Conservation (phyloP, 179 eudicot genomes). For the Beta macrorhiza region DNA sequence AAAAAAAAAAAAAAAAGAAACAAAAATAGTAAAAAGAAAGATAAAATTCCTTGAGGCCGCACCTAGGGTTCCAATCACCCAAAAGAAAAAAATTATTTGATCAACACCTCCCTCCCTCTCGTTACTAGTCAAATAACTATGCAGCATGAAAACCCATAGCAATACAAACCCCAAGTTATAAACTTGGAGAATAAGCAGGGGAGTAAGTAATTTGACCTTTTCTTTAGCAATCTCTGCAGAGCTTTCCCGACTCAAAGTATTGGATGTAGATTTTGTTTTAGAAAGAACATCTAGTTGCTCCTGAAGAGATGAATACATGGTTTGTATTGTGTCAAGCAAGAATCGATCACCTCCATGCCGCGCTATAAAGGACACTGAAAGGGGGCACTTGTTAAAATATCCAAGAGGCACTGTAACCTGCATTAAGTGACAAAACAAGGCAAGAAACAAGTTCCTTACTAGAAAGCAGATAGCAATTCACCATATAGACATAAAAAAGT, state of each 20-base stretch:
- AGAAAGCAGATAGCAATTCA: neutral
- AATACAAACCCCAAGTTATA: neutral
- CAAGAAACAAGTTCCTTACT: neutral
- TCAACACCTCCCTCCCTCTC: neutral
- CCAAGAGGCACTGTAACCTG: conserved; percentile 86
- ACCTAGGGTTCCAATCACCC: too few relatives aligned
- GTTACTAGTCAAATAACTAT: neutral
- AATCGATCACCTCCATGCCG: conserved; percentile 91
- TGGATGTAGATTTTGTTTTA: conserved; percentile 52
- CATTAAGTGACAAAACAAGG: conserved; percentile 22
- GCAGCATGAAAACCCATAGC: neutral
- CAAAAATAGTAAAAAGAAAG: too few relatives aligned
- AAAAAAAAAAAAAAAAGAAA: neutral
- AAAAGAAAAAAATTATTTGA: too few relatives aligned
- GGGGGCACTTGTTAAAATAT: conserved; percentile 63
- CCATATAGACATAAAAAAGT: neutral
- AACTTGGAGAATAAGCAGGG: neutral
- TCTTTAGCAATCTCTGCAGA: conserved; percentile 88
- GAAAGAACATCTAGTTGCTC: conserved; percentile 57
- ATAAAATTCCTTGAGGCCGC: too few relatives aligned
- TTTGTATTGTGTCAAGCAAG: conserved; percentile 67
- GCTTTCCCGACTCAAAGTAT: conserved; percentile 49
- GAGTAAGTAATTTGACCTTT: conserved; percentile 51
- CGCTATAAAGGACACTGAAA: conserved; percentile 83
- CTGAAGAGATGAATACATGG: conserved; percentile 60